Evolutionary conservation across 352 stramenopile species (phyloP), one percentile per base, ranked within the genome.

Genomic region (Phytophthora cryptogea): DNA sequence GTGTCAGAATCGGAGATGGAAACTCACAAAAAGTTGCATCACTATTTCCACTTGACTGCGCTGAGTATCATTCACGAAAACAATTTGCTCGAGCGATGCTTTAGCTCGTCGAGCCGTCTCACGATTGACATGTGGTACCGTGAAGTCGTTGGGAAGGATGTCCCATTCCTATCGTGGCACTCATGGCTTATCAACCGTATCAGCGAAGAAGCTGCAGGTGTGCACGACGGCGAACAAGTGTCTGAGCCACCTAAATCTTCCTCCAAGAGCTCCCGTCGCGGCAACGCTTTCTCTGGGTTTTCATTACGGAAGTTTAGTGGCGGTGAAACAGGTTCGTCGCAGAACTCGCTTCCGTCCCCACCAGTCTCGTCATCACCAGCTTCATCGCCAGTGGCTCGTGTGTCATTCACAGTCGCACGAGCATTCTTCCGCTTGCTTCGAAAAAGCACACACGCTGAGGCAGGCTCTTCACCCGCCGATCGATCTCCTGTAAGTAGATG

Each of bases 11-110:
- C 77, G 23, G 85, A 89, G 45, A 60, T 86, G 23, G 83, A 85
- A 43, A 91, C 81, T 7, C 83, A 92, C 63, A 85, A 89, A 54
- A 93, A 93, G 55, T 69, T 95, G 20, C 79, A 95, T 28, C 84
- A 92, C 66, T 95, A 92, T 50, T 95, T 95, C 74, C 84, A 95
- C 45, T 56, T 95, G 44, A 92, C 86, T 4, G 86, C 86, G 17
- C 70, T 88, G 30, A 93, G 86, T 51, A 94, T 95, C 52, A 92
- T 95, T 42, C 80, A 94, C 63, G 84, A 95, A 56, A 92, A 93
- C 70, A 74, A 83, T 49, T 71, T 92, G 40, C 80, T 90, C 47
- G 85, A 94, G 44, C 70, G 76, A 30, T 92, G 80, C 54, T 91
- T 94, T 49, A 72, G 74, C 55, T 90, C 84, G 16, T 95, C 86